These are phyloP conservation scores for Chenopodium quinoa DNA, from an alignment of 148 eudicot genomes.

Conservation along the genomic window DNA sequence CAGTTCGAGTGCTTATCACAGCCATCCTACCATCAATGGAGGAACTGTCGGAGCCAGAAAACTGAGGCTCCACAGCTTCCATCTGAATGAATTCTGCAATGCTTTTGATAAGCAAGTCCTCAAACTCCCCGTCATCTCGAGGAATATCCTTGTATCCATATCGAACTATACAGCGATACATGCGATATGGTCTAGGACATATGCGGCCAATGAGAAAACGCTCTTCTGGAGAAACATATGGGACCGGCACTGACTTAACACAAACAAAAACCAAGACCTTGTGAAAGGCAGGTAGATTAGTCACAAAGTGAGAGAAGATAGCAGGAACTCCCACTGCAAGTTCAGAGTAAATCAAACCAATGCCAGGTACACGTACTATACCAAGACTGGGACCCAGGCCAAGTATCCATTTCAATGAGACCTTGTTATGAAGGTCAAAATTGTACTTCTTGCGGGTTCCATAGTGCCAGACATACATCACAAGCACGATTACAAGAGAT, in stretches of 20 bases:
- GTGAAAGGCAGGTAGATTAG: conserved; percentile 95
- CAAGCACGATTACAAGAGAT: conserved; percentile 55
- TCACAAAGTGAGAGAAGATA: conserved; percentile 91
- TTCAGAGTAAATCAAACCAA: conserved; percentile 89
- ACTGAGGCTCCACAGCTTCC: conserved; percentile 79
- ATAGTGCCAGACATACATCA: conserved; percentile 89
- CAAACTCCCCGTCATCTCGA: conserved; percentile 78
- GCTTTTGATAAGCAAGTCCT: conserved; percentile 70
- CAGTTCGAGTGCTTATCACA: conserved; percentile 57
- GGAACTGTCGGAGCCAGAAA: conserved; percentile 52
- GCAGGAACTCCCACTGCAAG: conserved; percentile 91
- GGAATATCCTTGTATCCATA: conserved; percentile 89
- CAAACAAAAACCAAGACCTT: conserved; percentile 82
- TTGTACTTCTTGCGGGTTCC: conserved; percentile 90
- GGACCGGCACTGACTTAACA: conserved; percentile 88
- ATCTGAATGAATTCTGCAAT: conserved; percentile 93
- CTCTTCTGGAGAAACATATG: conserved; percentile 78
- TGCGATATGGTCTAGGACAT: conserved; percentile 91
- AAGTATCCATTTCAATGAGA: conserved; percentile 85
- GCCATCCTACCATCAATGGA: conserved; percentile 95
- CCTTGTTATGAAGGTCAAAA: conserved; percentile 91
- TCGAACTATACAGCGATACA: conserved; percentile 90
- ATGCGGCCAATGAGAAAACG: conserved; percentile 87
- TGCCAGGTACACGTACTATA: conserved; percentile 91
- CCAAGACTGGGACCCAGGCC: conserved; percentile 97